Conservation (phyloP, 257 asterid genomes). For the Petunia axillaris region DNA sequence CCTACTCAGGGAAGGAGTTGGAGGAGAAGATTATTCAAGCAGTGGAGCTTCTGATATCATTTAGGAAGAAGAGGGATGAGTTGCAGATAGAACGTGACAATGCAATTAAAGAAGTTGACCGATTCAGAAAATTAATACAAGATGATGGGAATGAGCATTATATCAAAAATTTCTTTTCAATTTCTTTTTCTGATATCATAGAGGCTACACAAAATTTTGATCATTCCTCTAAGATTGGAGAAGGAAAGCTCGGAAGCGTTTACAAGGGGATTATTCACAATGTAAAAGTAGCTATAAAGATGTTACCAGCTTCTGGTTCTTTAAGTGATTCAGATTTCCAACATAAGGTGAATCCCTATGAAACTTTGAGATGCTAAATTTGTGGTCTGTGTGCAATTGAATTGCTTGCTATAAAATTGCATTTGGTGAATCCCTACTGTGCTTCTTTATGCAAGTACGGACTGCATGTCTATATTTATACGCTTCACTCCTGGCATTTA, state of each 20-base stretch:
- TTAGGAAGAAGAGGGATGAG: constrained; percentile 72
- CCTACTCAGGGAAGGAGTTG: constrained; percentile 68
- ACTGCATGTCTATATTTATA: not conserved
- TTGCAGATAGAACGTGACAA: constrained; percentile 65
- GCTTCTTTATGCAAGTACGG: not conserved
- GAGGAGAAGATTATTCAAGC: constrained; percentile 92
- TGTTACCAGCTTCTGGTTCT: constrained; percentile 77
- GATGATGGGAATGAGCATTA: constrained; percentile 44
- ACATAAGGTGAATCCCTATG: constrained; percentile 55
- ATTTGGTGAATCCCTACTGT: not conserved
- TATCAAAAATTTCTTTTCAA: constrained; percentile 50
- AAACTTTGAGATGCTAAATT: constrained; percentile 18
- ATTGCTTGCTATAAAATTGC: constrained; percentile 2
- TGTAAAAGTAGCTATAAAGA: constrained; percentile 76
- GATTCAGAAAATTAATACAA: constrained; percentile 43
- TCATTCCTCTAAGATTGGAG: constrained; percentile 77
- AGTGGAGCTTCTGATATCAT: constrained; percentile 71
- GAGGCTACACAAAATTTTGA: constrained; percentile 79
- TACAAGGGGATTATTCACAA: constrained; percentile 71
- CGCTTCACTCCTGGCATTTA: constrained; percentile 1
- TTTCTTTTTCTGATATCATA: constrained; percentile 69
- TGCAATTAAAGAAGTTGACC: constrained; percentile 56
- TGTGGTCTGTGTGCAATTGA: not conserved
- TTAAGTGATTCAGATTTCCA: constrained; percentile 75
- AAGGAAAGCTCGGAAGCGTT: constrained; percentile 78